These are phyloP conservation scores for Penicillium vulpinum DNA, from an alignment of 2,329 filamentous ascomycete species.

Conservation along the genomic window DNA sequence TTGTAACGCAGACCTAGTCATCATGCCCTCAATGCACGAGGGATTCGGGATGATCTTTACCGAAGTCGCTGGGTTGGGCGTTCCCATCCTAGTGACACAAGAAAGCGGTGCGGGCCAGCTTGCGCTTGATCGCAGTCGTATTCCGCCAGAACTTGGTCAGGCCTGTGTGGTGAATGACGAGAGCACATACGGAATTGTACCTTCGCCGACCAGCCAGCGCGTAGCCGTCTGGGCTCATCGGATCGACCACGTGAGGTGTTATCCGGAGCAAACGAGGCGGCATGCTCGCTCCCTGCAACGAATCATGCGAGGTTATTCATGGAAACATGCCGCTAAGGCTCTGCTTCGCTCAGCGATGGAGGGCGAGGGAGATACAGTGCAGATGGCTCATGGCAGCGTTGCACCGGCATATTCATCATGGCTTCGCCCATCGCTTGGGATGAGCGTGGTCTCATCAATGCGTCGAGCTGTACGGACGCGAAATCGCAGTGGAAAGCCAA, in stretches of 20 bases:
- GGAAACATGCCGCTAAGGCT: neutral
- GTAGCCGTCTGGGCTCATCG: constrained; percentile 1
- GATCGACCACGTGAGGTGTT: constrained; percentile 1
- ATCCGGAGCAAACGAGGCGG: neutral
- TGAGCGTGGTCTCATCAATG: neutral
- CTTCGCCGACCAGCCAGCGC: neutral
- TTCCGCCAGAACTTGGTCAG: neutral
- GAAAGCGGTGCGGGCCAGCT: neutral
- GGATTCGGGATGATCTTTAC: constrained; percentile 2
- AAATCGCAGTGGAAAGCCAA: neutral
- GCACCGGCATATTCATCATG: neutral
- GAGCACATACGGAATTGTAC: neutral
- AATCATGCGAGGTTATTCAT: constrained; percentile 1
- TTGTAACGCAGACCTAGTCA: neutral
- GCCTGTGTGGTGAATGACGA: neutral
- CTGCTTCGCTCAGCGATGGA: constrained; percentile 2
- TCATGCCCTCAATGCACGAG: constrained; percentile 3
- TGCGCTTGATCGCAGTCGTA: constrained; percentile 1
- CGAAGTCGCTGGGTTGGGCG: neutral
- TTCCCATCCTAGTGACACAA: neutral
- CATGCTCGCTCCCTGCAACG: neutral
- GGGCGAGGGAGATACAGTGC: neutral
- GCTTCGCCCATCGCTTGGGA: neutral
- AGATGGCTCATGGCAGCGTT: constrained; percentile 2
- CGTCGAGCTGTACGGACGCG: neutral